phyloP scores from a whole-genome alignment of 2,329 filamentous ascomycete genomes.

The Ascosphaera apis region DNA sequence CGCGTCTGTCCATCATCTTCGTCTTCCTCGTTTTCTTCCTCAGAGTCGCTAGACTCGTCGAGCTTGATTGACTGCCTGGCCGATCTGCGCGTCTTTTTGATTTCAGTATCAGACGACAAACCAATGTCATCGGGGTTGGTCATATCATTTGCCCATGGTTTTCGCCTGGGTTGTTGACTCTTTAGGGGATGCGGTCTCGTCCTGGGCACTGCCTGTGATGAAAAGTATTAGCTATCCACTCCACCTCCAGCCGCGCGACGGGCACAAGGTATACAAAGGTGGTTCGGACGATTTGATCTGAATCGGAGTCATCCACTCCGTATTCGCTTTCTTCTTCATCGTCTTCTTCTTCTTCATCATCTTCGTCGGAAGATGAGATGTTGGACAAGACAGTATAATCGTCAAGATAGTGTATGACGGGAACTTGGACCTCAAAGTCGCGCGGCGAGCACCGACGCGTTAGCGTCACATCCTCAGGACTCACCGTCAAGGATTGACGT shows the following conservation, averaged over 20 bases:
- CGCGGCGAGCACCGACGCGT: neutral
- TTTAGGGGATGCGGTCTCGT: neutral
- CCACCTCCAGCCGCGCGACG: neutral
- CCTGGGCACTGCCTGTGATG: neutral
- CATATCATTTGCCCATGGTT: too few species aligned
- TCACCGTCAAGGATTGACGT: neutral
- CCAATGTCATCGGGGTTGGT: too few species aligned
- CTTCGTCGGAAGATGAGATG: slow-evolving; percentile 13
- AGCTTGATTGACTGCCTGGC: too few species aligned
- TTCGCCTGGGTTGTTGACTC: neutral
- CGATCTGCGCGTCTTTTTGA: too few species aligned
- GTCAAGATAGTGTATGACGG: slow-evolving; percentile 10
- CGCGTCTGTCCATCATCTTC: neutral
- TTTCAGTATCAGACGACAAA: too few species aligned
- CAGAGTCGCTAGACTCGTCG: neutral
- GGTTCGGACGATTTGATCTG: neutral
- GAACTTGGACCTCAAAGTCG: slow-evolving; percentile 11
- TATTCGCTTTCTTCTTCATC: neutral
- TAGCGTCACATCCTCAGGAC: neutral
- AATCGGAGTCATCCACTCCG: neutral
- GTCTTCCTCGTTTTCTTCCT: neutral
- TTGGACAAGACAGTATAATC: slow-evolving; percentile 19
- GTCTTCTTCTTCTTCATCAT: slow-evolving; percentile 10
- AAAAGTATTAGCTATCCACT: neutral
- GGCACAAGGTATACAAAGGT: neutral